A percentile compares a stretch with the other conserved stretches of the same genome.
Conservation (phyloP, 495 filamentous ascomycete genomes). For the Darksidea phi region DNA sequence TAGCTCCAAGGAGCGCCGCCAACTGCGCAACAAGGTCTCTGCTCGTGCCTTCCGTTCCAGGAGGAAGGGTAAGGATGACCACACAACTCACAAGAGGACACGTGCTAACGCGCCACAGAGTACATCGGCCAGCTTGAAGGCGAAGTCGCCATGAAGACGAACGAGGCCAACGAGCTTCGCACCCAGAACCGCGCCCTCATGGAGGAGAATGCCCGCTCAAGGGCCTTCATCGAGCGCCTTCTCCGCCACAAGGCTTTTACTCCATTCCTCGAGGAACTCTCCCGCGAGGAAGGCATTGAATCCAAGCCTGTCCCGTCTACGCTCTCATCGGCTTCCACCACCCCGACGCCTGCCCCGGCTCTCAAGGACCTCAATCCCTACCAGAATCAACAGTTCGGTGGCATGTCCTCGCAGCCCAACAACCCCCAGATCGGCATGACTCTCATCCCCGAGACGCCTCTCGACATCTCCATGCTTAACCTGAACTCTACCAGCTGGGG, state of each 20-base stretch:
- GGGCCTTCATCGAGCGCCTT: conserved; percentile 75
- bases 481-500: conserved; percentile 53
- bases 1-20: conserved; percentile 87
- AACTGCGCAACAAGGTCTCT: conserved; percentile 96
- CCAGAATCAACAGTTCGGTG: conserved; percentile 54
- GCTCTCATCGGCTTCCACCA: conserved; percentile 6
- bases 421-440: conserved; percentile 61
- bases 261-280: conserved; percentile 69
- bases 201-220: conserved; percentile 77
- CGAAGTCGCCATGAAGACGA: conserved; percentile 59
- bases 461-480: conserved; percentile 65
- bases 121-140: conserved; percentile 91
- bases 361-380: conserved; percentile 48
- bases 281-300: conserved; percentile 34
- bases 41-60: conserved; percentile 92
- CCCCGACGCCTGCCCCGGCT: conserved; percentile 35
- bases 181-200: conserved; percentile 68
- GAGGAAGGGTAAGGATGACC: conserved; percentile 75
- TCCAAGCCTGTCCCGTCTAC: conserved; percentile 29
- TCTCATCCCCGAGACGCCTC: conserved; percentile 70
- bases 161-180: conserved; percentile 56
- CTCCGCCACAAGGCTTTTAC: conserved; percentile 84
- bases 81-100: conserved; percentile 11
- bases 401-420: conserved; percentile 49
- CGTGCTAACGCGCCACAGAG: conserved; percentile 64